A percentile compares a stretch with the other conserved stretches of the same genome.
phyloP scores from a whole-genome alignment of 1,284 basidiomycete genomes.

The Ceratobasidium theobromae region DNA sequence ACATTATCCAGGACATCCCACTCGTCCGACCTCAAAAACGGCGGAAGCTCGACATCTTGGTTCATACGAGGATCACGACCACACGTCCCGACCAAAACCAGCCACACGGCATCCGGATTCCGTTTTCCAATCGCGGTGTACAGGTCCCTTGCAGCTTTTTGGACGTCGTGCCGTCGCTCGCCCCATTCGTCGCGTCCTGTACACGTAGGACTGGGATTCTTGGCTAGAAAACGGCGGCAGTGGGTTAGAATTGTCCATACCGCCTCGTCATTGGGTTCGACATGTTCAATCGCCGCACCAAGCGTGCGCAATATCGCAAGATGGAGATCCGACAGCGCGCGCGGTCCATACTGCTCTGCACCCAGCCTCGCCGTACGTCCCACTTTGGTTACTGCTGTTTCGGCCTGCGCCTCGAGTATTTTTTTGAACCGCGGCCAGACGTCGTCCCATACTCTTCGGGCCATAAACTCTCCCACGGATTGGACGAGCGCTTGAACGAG shows the following conservation, averaged over 20 bases:
- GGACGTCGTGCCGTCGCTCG: conserved; percentile 64
- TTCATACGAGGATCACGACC: conserved; percentile 41
- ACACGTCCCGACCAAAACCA: conserved; percentile 63
- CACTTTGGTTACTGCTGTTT: conserved; percentile 58
- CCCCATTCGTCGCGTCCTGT: conserved; percentile 43
- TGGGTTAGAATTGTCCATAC: conserved; percentile 76
- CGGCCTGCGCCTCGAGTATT: conserved; percentile 60
- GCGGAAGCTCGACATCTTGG: conserved; percentile 39
- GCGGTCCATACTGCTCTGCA: neutral
- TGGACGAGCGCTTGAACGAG: conserved; percentile 68
- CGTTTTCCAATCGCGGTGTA: conserved; percentile 60
- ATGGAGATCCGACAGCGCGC: conserved; percentile 49
- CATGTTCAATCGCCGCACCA: conserved; percentile 58
- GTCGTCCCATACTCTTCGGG: conserved; percentile 78
- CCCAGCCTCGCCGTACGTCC: conserved; percentile 41
- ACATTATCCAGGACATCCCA: conserved; percentile 67
- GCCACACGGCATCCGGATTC: conserved; percentile 82
- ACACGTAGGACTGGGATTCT: neutral
- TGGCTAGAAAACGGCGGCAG: conserved; percentile 73
- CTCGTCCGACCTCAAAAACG: conserved; percentile 50
- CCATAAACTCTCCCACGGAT: conserved; percentile 81
- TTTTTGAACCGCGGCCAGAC: conserved; percentile 79
- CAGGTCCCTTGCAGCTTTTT: conserved; percentile 61
- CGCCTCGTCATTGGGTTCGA: conserved; percentile 66
- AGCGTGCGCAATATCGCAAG: conserved; percentile 71